Base-by-base conservation (phyloP, 441 rosid species). In the Theobroma grandiflorum region DNA sequence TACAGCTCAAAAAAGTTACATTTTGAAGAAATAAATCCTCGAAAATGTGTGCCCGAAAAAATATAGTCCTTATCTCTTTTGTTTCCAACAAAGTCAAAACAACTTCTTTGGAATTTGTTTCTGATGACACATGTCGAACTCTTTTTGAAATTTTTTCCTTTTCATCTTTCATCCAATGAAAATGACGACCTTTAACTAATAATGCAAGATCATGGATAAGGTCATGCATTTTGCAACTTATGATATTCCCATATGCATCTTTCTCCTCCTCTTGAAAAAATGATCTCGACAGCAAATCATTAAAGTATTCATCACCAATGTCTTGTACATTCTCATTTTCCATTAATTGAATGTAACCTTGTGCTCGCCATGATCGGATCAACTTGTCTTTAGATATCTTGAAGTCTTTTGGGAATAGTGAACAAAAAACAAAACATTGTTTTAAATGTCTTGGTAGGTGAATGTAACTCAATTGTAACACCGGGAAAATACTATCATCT, bases 161-260 rank as follows among this genome's bases (percentile, higher is more conserved):
- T 40, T 42, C 33, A 16, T 14, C 22, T 47, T 72, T 38, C 22
- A 15, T n/a, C 7, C 2, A 22, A 22, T 2, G 52, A 14, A 45
- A 58, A 58, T 37, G 8, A 50, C 16, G 16, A 3, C 74, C 74
- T 10, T 75, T 70, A 4, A 82, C 43, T 12, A 31, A 37, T 31
- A 16, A 57, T 55, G 82, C 79, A 6, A 82, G 59, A 53, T 78
- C 85, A 74, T 78, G 79, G 22, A 82, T 74, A 5, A 82, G 63
- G 14, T 78, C 81, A 38, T 82, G 85, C 82, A 82, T 74, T 74
- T 67, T 82, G 40, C 74, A 58, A 4, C 40, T 33, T 8, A 11
- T 1, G 9, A 65, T 37, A 8, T 66, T 12, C 5, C 65, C 76
- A 3, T 15, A 18, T 4, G 33, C 42, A 78, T 72, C 81, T 38